A percentile compares a stretch with the other conserved stretches of the same genome.
Conservation (phyloP, 78 protist species). For the Guillardia theta region DNA sequence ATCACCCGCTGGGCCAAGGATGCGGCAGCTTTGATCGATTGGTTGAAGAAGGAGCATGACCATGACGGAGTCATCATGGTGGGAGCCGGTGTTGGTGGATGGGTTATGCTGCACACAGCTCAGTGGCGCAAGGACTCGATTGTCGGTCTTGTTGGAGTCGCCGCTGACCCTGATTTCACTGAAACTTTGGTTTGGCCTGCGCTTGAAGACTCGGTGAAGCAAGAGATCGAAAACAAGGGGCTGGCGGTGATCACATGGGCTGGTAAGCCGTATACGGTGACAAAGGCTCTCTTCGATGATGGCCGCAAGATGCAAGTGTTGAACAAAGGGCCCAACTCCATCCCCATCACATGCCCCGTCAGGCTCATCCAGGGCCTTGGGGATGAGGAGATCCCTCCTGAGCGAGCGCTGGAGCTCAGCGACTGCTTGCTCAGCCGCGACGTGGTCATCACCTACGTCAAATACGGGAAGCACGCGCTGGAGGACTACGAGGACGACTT, state of each 20-base stretch:
- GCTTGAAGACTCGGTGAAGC: not conserved
- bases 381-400: conserved; percentile 18
- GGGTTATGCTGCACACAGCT: conserved; percentile 18
- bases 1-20: conserved; percentile 12
- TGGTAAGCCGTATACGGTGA: not conserved
- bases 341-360: not conserved
- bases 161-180: conserved; percentile 31
- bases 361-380: conserved; percentile 27
- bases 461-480: conserved; percentile 18
- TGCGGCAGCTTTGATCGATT: not conserved
- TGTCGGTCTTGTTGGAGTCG: not conserved
- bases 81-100: conserved; percentile 20
- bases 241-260: not conserved
- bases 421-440: not conserved
- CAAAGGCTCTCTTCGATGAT: not conserved
- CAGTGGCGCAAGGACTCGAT: not conserved
- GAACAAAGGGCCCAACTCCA: not conserved
- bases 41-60: not conserved
- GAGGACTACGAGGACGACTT: conserved; percentile 21
- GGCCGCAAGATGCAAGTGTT: not conserved
- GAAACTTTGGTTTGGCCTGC: not conserved
- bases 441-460: conserved; percentile 22
- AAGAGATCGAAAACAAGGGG: not conserved
- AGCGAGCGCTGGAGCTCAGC: not conserved
- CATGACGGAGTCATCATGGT: not conserved